Evolutionary conservation across 2,329 filamentous ascomycete genomes (phyloP).

Genomic region (Geosmithia putterillii): DNA sequence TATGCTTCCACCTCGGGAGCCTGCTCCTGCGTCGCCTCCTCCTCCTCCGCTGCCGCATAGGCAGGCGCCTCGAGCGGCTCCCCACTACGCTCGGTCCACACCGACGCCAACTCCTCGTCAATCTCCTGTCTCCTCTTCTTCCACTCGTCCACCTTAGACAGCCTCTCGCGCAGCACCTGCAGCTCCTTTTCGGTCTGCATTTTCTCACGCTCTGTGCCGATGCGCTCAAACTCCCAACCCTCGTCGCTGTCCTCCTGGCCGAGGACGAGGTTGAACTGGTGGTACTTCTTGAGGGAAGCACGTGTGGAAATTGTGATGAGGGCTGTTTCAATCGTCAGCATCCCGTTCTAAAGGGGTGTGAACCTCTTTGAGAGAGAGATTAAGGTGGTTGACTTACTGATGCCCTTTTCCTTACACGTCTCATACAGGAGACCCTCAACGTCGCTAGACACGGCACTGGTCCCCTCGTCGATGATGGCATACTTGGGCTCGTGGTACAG

Average conservation of each 20-base stretch:
- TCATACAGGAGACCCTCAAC: conserved; percentile 93
- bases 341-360: too few species aligned
- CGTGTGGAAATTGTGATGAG: conserved; percentile 93
- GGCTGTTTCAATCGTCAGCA: conserved; percentile 30
- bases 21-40: background rate
- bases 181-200: conserved; percentile 86
- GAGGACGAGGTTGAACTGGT: conserved; percentile 80
- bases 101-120: conserved; percentile 61
- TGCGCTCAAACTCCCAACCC: conserved; percentile 85
- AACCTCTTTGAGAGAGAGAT: background rate
- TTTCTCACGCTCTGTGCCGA: conserved; percentile 89
- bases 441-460: conserved; percentile 84
- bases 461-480: conserved; percentile 91
- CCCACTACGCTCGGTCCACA: conserved; percentile 38
- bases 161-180: conserved; percentile 65
- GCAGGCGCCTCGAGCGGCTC: conserved; percentile 20
- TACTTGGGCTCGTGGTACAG: conserved; percentile 93
- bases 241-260: conserved; percentile 71
- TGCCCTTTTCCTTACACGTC: conserved; percentile 81
- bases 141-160: conserved; percentile 76
- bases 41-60: background rate
- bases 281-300: conserved; percentile 89
- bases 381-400: conserved; percentile 55
- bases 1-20: background rate
- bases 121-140: conserved; percentile 68